Base-by-base conservation (phyloP, 306 rosid genomes). In the Lathyrus tuberosus region DNA sequence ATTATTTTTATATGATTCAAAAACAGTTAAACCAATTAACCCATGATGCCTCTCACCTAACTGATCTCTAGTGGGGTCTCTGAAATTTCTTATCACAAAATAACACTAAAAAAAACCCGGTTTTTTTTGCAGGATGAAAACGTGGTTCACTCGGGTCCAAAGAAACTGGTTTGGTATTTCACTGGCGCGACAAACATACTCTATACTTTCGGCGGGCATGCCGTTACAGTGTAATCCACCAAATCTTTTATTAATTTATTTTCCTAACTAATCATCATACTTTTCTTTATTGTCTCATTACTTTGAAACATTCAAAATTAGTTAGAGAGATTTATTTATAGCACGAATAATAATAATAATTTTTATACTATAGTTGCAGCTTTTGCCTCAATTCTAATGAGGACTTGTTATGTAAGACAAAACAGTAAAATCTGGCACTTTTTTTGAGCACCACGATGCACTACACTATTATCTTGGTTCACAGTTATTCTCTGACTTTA, bases 191-290 rank as follows among this genome's bases (percentile, higher is more conserved):
- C 98, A 78, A 92, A 92, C 63, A 88, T 92, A 26, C 91, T 92
- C 33, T 92, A 92, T 86, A 92, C 98, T 82, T 92, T 92, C 88
- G 98, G 98, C 78, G 98, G 98, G 44, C 98, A 92, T 79, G 96
- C 98, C 71, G 92, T 92, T 66, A 92, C 96, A 72, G 98, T 92
- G 98, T 92, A 72, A 89, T 90, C 37, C 66, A 61, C 66, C 26
- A 48, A 41, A 11, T 30, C 40, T 57, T 61, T 42, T 48, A 49
- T 65, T 61, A 18, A 10, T 47, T 46, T 65, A 28, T 63, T 42
- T 24, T 72, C 56, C 28, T 67, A 57, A 63, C 48, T 76, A 79
- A 76, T 76, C 65, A 79, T 83, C 76, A 64, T 62, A 3, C 41
- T 62, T 49, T 75, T 76, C 78, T 76, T 79, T 82, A 62, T 75